These are phyloP conservation scores for Phyllosticta ampelicida DNA, from an alignment of 2,329 filamentous ascomycete species.

Conservation along the genomic window DNA sequence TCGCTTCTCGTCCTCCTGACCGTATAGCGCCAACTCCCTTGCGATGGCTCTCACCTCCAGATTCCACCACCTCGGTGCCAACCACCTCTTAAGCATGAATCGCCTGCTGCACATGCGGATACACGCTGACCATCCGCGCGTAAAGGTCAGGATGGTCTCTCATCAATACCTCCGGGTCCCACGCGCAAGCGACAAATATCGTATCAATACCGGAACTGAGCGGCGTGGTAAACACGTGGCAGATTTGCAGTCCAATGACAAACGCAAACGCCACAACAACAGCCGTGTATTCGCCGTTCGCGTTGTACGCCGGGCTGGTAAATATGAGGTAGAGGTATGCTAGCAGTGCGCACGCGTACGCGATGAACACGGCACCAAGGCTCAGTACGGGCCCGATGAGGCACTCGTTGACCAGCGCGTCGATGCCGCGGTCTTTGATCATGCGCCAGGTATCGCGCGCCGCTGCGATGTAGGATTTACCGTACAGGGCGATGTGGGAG, in stretches of 20 bases:
- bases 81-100: constrained; percentile 44
- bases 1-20: too few species aligned
- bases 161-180: constrained; percentile 62
- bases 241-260: constrained; percentile 80
- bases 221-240: constrained; percentile 80
- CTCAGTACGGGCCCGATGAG: constrained; percentile 53
- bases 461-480: constrained; percentile 73
- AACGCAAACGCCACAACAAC: constrained; percentile 79
- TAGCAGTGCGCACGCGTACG: constrained; percentile 68
- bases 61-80: not conserved
- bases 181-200: constrained; percentile 70
- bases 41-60: too few species aligned
- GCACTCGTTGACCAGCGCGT: constrained; percentile 82
- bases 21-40: too few species aligned
- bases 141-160: constrained; percentile 75
- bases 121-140: constrained; percentile 64
- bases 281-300: constrained; percentile 54
- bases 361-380: constrained; percentile 74
- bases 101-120: constrained; percentile 71
- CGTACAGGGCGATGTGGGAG: constrained; percentile 85
- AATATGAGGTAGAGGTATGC: constrained; percentile 80
- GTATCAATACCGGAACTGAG: constrained; percentile 83
- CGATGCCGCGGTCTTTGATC: constrained; percentile 86
- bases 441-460: constrained; percentile 86
- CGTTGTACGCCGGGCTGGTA: constrained; percentile 71